Conservation (phyloP, 805 yeast genomes). For the Pichia thaimueangensis region DNA sequence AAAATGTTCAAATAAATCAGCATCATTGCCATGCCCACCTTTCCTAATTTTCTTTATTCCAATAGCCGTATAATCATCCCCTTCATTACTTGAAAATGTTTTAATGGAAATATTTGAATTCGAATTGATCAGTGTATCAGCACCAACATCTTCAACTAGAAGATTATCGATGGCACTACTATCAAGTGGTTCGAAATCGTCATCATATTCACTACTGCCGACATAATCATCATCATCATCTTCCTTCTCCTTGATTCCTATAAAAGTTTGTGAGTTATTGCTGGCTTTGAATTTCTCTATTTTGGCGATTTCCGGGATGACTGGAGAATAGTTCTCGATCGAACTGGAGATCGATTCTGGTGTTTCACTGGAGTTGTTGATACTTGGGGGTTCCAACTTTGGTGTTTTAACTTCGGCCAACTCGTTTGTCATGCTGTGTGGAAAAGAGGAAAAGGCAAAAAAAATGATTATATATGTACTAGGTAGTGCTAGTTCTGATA, state of each 20-base stretch:
- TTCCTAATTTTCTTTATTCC: neutral
- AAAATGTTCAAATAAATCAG: conserved; percentile 13
- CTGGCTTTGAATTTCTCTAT: too few species aligned
- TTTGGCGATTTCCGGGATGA: conserved; percentile 9
- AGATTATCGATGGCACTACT: too few species aligned
- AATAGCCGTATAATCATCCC: neutral
- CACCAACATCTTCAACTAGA: too few species aligned
- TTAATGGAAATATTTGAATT: conserved; percentile 7
- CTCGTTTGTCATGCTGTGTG: neutral
- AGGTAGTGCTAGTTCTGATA: too few species aligned
- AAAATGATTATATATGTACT: too few species aligned
- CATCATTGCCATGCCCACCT: conserved; percentile 6
- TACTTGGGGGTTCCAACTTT: conserved; percentile 1
- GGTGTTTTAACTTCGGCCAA: neutral
- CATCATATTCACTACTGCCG: neutral
- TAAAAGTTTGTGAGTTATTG: too few species aligned
- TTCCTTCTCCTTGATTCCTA: neutral
- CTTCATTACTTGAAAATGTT: conserved; percentile 15
- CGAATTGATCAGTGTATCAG: neutral
- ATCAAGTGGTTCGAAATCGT: too few species aligned
- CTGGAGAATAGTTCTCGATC: conserved; percentile 10
- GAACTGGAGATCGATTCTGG: conserved; percentile 11
- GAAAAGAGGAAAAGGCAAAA: too few species aligned
- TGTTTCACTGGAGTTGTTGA: neutral
- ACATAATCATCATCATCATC: neutral